Evolutionary conservation across 495 filamentous ascomycete species (phyloP).

Genomic region (Podospora didyma): DNA sequence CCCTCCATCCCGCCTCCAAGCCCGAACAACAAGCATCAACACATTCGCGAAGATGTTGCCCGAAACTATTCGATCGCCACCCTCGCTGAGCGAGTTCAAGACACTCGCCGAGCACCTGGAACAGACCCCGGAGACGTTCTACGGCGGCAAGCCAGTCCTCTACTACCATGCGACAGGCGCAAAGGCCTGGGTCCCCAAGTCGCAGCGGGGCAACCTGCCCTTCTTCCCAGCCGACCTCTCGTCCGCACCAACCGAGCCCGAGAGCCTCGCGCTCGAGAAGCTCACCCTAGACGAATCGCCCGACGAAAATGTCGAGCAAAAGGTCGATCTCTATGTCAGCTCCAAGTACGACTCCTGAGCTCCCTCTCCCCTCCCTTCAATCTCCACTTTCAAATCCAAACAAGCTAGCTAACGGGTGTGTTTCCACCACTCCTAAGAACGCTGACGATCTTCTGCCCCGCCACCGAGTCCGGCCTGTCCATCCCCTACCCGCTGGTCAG

Average conservation of each 20-base stretch:
- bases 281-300: slow-evolving; percentile 28
- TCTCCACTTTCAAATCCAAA: not conserved
- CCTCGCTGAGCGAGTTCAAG: slow-evolving; percentile 55
- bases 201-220: slow-evolving; percentile 41
- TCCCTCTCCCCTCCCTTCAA: not conserved
- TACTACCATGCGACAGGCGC: slow-evolving; percentile 65
- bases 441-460: slow-evolving; percentile 65
- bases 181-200: slow-evolving; percentile 52
- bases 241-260: slow-evolving; percentile 26
- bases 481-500: slow-evolving; percentile 87
- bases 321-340: slow-evolving; percentile 71
- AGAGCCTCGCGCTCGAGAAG: slow-evolving; percentile 28
- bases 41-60: slow-evolving; percentile 28
- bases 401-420: no score
- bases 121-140: slow-evolving; percentile 81
- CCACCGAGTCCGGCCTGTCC: slow-evolving; percentile 57
- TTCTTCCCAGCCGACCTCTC: slow-evolving; percentile 44
- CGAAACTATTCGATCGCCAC: slow-evolving; percentile 37
- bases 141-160: slow-evolving; percentile 71
- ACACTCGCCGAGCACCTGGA: slow-evolving; percentile 75
- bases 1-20: not conserved
- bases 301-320: slow-evolving; percentile 38
- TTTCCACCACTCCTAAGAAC: no score
- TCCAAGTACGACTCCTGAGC: slow-evolving; percentile 58
- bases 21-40: not conserved